Conservation (phyloP, 2,329 filamentous ascomycete genomes). For the Biscogniauxia mediterranea region DNA sequence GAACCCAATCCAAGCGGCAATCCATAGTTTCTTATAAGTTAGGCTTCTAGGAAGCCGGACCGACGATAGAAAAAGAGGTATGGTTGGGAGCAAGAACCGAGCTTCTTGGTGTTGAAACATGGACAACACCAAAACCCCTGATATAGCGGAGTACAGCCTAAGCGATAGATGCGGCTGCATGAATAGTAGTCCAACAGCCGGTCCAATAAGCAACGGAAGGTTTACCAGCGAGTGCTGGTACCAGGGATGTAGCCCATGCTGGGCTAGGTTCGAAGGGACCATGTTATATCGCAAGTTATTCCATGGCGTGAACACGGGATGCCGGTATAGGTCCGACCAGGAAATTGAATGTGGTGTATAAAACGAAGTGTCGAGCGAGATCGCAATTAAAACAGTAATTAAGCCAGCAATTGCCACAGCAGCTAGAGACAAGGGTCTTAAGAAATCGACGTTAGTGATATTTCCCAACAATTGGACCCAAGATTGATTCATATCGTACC, state of each 20-base stretch:
- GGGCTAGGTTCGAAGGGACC: constrained; percentile 64
- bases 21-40: constrained; percentile 52
- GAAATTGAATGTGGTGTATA: constrained; percentile 65
- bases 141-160: constrained; percentile 70
- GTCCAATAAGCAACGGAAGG: constrained; percentile 69
- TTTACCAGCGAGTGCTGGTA: constrained; percentile 75
- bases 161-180: constrained; percentile 55
- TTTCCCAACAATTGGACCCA: neutral
- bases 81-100: constrained; percentile 71
- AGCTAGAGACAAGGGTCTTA: constrained; percentile 58
- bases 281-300: constrained; percentile 80
- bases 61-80: constrained; percentile 75
- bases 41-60: constrained; percentile 61
- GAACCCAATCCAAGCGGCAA: constrained; percentile 64
- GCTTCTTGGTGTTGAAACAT: constrained; percentile 78
- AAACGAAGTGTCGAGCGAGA: constrained; percentile 82
- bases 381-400: constrained; percentile 67
- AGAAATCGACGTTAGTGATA: constrained; percentile 1
- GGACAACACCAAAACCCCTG: constrained; percentile 68
- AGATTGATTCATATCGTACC: constrained; percentile 50
- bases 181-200: constrained; percentile 62
- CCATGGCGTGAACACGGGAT: constrained; percentile 71
- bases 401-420: constrained; percentile 64
- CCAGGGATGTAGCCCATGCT: constrained; percentile 75
- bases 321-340: constrained; percentile 60